Base-by-base conservation (phyloP, 768 basidiomycete genomes). In the Rhodosporidiobolus odoratus region DNA sequence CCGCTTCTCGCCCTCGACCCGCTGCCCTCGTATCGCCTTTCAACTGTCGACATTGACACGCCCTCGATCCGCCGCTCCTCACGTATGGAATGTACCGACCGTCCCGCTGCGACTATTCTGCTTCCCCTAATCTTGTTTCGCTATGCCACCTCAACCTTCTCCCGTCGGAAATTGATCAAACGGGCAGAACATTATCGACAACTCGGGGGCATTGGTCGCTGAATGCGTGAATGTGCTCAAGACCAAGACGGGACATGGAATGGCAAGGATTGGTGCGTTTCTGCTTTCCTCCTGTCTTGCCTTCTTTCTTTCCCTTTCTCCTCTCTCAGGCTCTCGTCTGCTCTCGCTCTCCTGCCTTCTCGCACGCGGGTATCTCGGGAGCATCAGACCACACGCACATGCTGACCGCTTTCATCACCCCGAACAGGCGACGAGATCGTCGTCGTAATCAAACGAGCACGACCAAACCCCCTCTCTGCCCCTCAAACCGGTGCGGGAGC, bases 151-250 rank as follows among this genome's bases (percentile, higher is more conserved):
- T 23, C 41, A 6, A 4, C 45, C 50, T 23, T 15, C 2, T 4
- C 53, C 58, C 45, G 23, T 62, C 37, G n/a, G 8, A 21, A 37
- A 7, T 37, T 37, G 25, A 35, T 12, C 52, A 30, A 4, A 6
- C 27, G 23, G 21, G 3, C 63, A 74, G 66, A 75, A 92, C 91
- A 88, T 92, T 74, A 96, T 98, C 80, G 95, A 98, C 83, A 98
- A 98, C 81, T 93, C 95, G 10, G 95, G 95, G 40, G 94, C 92
- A 12, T 84, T 97, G 72, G 82, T 95, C 71, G 88, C 93, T 50
- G 95, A 97, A 83, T 96, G 93, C 78, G 91, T 98, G 79, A 96
- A 97, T 80, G 87, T 98, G 37, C 84, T 96, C 67, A 97, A 97
- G 81, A 87, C 91, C 79, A 98, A 97, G 80, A 91, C 92, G 76